Evolutionary conservation across 495 filamentous ascomycete species (phyloP).

Genomic region (Saxophila tyrrhenica): DNA sequence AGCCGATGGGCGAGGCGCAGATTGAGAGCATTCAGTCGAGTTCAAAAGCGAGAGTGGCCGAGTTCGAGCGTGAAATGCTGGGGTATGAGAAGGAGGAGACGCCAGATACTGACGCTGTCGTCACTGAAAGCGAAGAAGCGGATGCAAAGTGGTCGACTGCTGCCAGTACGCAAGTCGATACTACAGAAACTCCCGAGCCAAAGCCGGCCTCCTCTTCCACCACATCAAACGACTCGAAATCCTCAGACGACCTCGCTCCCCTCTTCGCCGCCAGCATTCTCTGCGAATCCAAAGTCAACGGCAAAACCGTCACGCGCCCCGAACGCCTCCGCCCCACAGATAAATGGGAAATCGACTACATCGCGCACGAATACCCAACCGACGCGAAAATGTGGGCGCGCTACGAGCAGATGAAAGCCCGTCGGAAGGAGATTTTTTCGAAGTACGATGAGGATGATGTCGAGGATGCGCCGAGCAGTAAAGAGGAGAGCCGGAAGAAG

Average conservation of each 20-base stretch:
- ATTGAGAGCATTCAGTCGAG: constrained; percentile 63
- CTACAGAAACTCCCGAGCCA: no score
- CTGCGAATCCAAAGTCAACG: constrained; percentile 64
- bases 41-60: constrained; percentile 48
- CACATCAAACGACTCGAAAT: not conserved
- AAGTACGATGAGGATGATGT: constrained; percentile 27
- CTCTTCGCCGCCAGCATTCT: constrained; percentile 58
- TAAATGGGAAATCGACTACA: constrained; percentile 68
- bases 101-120: constrained; percentile 2
- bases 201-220: no score
- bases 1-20: constrained; percentile 63
- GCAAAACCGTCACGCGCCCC: constrained; percentile 41
- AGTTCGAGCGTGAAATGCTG: constrained; percentile 54
- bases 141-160: not conserved
- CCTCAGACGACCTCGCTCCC: constrained; percentile 6
- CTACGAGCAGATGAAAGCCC: constrained; percentile 39
- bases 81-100: constrained; percentile 30
- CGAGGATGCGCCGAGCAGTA: constrained; percentile 25
- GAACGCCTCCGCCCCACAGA: constrained; percentile 37
- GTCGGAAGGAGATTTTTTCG: constrained; percentile 39
- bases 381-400: constrained; percentile 28
- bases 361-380: constrained; percentile 41
- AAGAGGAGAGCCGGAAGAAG: constrained; percentile 36
- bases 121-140: constrained; percentile 20
- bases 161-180: no score